Percentiles rank a stretch among this genome's conserved stretches.
Conservation (phyloP, 768 basidiomycete species). For the Phaffia tasmanica region DNA sequence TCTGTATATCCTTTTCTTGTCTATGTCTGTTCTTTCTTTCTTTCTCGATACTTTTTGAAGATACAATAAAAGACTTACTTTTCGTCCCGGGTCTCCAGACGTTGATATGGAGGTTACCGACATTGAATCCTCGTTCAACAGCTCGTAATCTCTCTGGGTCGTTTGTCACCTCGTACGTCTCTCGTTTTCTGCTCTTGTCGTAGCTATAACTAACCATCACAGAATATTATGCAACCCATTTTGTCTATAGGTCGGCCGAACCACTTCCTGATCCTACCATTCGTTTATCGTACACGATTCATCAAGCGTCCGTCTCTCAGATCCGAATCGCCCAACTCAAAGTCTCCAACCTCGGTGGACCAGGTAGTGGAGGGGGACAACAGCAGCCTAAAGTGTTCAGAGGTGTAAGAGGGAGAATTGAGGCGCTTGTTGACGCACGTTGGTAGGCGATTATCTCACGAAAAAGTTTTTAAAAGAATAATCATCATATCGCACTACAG, state of each 20-base stretch:
- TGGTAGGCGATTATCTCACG: too few relatives aligned
- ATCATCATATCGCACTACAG: too few relatives aligned
- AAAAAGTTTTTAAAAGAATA: too few relatives aligned
- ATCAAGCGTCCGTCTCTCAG: constrained; percentile 24
- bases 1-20: constrained; percentile 32
- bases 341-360: constrained; percentile 9
- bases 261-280: constrained; percentile 8
- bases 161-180: constrained; percentile 6
- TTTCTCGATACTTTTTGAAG: neutral
- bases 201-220: neutral
- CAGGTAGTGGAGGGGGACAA: neutral
- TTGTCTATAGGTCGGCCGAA: neutral
- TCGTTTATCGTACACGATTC: constrained; percentile 14
- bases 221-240: neutral
- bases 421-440: neutral
- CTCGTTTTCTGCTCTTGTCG: neutral
- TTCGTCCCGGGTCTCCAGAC: neutral
- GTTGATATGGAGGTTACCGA: constrained; percentile 1
- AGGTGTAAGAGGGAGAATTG: constrained; percentile 19
- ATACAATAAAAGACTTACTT: neutral
- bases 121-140: neutral
- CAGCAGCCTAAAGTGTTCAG: constrained; percentile 18
- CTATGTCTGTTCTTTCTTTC: neutral
- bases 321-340: constrained; percentile 21
- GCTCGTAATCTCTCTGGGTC: constrained; percentile 2